Evolutionary conservation across 1,139 yeast species (phyloP), one percentile per base, ranked within the genome.

Genomic region (Candida freyschussii): DNA sequence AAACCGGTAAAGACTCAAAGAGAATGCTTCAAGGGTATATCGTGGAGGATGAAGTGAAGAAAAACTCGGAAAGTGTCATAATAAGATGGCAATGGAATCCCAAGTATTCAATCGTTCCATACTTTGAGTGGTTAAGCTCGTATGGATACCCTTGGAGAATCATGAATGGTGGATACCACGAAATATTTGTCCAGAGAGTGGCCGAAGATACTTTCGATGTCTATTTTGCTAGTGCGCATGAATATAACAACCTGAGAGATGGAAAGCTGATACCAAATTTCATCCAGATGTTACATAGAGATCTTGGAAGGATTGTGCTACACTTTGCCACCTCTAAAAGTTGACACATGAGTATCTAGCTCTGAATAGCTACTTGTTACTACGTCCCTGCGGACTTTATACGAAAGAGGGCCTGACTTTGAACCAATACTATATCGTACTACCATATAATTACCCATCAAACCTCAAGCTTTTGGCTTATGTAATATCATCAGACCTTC

Each of bases 131-230:
- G 28, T 6, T 47, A 3, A 38, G 49, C 0, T 4, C 26, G 3
- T 48, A 44, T 20, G 52, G 52, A 7, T 46, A 42, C 26, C 52
- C 52, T 4, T 48, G 51, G 51, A 44, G 50, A 37, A 8, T 48
- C 29, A 45, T 48, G 51, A 45, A 40, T 29, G 52, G 52, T 16
- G 52, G 52, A 0, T 30, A 24, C 3, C 47, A 42, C 18, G 52
- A 48, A 17, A 33, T 48, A 14, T 7, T 29, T 7, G 6, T n/a
- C 11, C 35, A 40, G 20, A 29, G 31, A 15, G 15, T 32, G 4
- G 25, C 17, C 7, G 21, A 29, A 3, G 23, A 32, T 13, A 19
- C 14, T 3, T 35, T 31, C 9, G 48, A 46, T n/a, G 47, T 48
- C 13, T 48, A 43, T 25, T 45, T 45, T 14, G 24, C 39, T 10